Conservation (phyloP, 345 rosid genomes). For the Boechera stricta region DNA sequence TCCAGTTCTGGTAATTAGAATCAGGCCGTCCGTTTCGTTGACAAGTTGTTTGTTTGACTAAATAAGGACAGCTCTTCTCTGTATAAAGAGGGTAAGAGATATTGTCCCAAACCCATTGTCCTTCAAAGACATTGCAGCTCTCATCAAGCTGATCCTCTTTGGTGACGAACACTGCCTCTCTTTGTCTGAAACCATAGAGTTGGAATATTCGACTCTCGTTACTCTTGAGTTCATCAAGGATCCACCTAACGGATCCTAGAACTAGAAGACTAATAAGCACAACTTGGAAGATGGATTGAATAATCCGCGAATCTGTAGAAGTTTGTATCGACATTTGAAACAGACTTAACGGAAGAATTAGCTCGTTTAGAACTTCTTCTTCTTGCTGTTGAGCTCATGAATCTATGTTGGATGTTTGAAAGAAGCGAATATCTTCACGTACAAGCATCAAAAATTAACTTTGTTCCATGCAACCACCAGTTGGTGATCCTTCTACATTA, state of each 20-base stretch:
- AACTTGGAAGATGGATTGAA: conserved; percentile 63
- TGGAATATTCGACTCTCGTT: conserved; percentile 46
- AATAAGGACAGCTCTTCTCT: conserved; percentile 82
- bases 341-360: neutral
- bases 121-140: conserved; percentile 78
- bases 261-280: conserved; percentile 60
- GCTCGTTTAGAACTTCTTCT: conserved; percentile 18
- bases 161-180: conserved; percentile 54
- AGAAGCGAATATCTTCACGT: conserved; percentile 43
- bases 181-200: conserved; percentile 41
- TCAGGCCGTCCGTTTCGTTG: conserved; percentile 81
- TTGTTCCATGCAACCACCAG: conserved; percentile 52
- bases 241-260: conserved; percentile 56
- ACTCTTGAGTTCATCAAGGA: conserved; percentile 65
- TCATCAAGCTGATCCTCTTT: conserved; percentile 59
- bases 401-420: conserved; percentile 17
- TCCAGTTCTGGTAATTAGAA: conserved; percentile 81
- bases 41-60: conserved; percentile 90
- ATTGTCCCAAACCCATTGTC: conserved; percentile 93
- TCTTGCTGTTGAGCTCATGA: conserved; percentile 21
- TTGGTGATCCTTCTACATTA: conserved; percentile 41
- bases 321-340: conserved; percentile 49
- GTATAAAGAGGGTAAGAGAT: conserved; percentile 69
- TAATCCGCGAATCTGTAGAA: conserved; percentile 50
- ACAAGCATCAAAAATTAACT: conserved; percentile 46